Base-by-base conservation (phyloP, 805 yeast species). In the Spathaspora hagerdaliae region DNA sequence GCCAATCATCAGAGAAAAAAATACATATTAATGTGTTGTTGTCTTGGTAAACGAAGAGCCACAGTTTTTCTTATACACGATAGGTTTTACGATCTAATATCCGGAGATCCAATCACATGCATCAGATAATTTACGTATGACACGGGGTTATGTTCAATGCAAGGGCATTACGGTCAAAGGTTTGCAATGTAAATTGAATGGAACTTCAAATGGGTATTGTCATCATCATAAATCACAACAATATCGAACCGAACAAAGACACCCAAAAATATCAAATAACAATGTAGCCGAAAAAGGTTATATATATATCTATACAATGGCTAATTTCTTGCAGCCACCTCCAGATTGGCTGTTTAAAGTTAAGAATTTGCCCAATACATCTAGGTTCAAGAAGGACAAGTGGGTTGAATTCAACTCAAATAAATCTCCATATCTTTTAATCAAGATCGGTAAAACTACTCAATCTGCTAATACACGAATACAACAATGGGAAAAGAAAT, bases 391-490 rank as follows among this genome's bases (percentile, higher is more conserved):
- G 36, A 47, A 44, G 27, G 58, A 61, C 32, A 51, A 63, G 35
- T 65, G 74, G 63, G 49, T 55, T 2, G 52, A 54, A 8, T 71
- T 73, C 51, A 56, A 72, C 34, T 62, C 77, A 2, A 63, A 61
- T 15, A 60, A 63, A 33, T 63, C 68, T 31, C 53, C 59, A n/a
- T 61, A 65, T 38, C 63, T 74, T 3, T 58, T 79, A 12, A 58
- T 79, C 13, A 79, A 79, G 50, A 70, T 79, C 1, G 85, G 85
- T 1, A 77, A 65, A 67, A 79, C 85, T 2, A 70, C 79, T 0
- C 73, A 70, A 43, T 59, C 67, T 0, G 79, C 78, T 1, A 50
- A 50, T 2, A 51, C 51, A 6, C 58, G 85, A 37, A 53, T 79
- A 14, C 55, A 55, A 35, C 83, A 79, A 52, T 79, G 85, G 85